phyloP scores from a whole-genome alignment of 306 rosid species.

The Rosa lucieae region DNA sequence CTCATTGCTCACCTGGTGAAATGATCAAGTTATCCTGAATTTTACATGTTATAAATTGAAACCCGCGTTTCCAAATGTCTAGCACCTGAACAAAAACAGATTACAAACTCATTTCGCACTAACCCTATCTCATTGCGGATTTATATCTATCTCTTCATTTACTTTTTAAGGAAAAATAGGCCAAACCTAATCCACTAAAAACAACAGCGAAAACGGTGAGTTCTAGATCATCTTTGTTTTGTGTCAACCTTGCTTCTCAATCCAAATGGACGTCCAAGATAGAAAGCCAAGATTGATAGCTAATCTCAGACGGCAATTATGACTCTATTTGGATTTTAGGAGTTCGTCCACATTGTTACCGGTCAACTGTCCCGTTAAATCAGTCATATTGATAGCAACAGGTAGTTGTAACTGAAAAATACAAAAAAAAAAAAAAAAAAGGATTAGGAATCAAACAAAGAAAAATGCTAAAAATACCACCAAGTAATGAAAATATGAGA shows the following conservation, averaged over 20 bases:
- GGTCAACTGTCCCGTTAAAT: slow-evolving; percentile 73
- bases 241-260: neutral
- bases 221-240: neutral
- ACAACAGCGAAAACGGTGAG: neutral
- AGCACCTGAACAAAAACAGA: no score
- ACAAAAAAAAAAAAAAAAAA: neutral
- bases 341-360: slow-evolving; percentile 27
- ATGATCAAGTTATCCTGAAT: no score
- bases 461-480: slow-evolving; percentile 37
- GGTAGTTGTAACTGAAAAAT: slow-evolving; percentile 55
- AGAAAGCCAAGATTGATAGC: neutral
- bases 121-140: neutral
- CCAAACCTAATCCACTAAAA: neutral
- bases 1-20: no score
- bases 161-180: neutral
- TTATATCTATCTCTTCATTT: no score
- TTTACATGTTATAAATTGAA: no score
- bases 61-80: no score
- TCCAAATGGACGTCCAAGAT: slow-evolving; percentile 4
- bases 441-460: neutral
- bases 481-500: slow-evolving; percentile 32
- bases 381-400: slow-evolving; percentile 45
- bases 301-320: slow-evolving; percentile 26
- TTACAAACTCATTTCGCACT: no score
- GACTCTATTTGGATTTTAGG: slow-evolving; percentile 3